These are phyloP conservation scores for Xylariaceae sp. DNA, from an alignment of 2,329 filamentous ascomycete genomes.

Conservation along the genomic window DNA sequence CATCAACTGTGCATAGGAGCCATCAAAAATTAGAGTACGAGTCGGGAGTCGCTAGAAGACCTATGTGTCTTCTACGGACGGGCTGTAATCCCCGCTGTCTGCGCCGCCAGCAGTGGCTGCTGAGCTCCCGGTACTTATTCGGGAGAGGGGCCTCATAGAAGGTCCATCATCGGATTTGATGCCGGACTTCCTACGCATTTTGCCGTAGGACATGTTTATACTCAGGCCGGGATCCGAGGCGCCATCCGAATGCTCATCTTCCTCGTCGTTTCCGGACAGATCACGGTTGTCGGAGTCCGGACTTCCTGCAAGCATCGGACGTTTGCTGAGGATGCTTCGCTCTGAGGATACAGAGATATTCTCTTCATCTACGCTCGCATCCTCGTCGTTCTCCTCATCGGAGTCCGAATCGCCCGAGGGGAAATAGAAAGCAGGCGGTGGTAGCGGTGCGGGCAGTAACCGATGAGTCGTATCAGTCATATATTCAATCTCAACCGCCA, in stretches of 20 bases:
- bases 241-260: constrained; percentile 73
- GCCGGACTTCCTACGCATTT: constrained; percentile 56
- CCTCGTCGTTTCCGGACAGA: constrained; percentile 76
- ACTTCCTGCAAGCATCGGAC: constrained; percentile 49
- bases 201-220: constrained; percentile 63
- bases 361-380: constrained; percentile 17
- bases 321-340: constrained; percentile 20
- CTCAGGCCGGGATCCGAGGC: constrained; percentile 69
- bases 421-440: constrained; percentile 49
- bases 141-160: constrained; percentile 71
- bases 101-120: constrained; percentile 67
- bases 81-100: constrained; percentile 62
- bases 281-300: constrained; percentile 67
- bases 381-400: constrained; percentile 23
- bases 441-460: constrained; percentile 44
- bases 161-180: constrained; percentile 63
- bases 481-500: constrained; percentile 42
- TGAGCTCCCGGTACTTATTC: constrained; percentile 83
- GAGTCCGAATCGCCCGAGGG: constrained; percentile 39
- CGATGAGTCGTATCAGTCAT: constrained; percentile 38
- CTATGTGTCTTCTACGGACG: constrained; percentile 65
- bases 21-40: not conserved
- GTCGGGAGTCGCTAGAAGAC: not conserved
- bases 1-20: no score
- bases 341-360: constrained; percentile 19